These are phyloP conservation scores for Fusarium sp. DNA, from an alignment of 2,329 filamentous ascomycete genomes.

Conservation along the genomic window DNA sequence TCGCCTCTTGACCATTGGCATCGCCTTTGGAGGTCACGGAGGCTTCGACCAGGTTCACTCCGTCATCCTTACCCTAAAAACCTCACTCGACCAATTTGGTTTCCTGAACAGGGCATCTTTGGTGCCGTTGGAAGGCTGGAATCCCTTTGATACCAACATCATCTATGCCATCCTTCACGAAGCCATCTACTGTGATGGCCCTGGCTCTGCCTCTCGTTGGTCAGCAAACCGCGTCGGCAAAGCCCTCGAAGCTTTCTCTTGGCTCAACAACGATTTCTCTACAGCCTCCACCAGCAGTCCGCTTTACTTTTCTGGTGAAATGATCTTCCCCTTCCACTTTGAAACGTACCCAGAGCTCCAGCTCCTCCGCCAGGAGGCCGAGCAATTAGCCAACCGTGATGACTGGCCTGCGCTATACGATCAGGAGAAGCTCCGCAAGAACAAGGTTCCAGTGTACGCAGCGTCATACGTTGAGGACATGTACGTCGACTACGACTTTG, in stretches of 20 bases:
- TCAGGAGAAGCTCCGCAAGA: conserved; percentile 77
- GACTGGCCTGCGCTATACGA: conserved; percentile 87
- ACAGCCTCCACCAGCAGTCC: conserved; percentile 59
- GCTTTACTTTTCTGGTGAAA: conserved; percentile 90
- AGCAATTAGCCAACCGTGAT: conserved; percentile 76
- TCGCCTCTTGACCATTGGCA: conserved; percentile 83
- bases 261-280: conserved; percentile 60
- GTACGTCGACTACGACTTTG: conserved; percentile 87
- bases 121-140: conserved; percentile 74
- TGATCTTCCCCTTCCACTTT: conserved; percentile 91
- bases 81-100: conserved; percentile 83
- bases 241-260: conserved; percentile 62
- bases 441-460: conserved; percentile 88
- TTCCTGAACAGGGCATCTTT: conserved; percentile 81
- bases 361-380: conserved; percentile 77
- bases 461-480: conserved; percentile 90
- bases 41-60: conserved; percentile 83
- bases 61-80: conserved; percentile 77
- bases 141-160: conserved; percentile 81
- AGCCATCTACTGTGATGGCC: conserved; percentile 84
- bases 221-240: conserved; percentile 77
- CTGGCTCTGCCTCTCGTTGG: conserved; percentile 77
- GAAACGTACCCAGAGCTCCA: conserved; percentile 83
- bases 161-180: conserved; percentile 93
- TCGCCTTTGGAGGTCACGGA: conserved; percentile 84